phyloP scores from a whole-genome alignment of 2,329 filamentous ascomycete genomes.

The Cercospora sesami region DNA sequence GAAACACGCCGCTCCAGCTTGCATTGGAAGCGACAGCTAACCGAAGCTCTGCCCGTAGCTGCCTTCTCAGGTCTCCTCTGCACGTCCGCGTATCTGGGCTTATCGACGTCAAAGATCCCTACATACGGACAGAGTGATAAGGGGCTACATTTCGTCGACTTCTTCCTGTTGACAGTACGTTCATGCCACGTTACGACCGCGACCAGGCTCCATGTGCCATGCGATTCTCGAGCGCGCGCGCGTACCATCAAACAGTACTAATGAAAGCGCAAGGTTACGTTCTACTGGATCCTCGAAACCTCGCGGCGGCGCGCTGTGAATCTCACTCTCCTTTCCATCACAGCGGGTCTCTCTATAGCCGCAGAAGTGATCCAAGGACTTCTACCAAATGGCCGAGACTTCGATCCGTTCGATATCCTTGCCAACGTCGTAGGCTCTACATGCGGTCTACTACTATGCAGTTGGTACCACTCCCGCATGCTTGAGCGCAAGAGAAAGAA shows the following conservation, averaged over 20 bases:
- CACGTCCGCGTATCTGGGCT: constrained; percentile 71
- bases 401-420: constrained; percentile 81
- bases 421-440: constrained; percentile 83
- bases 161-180: constrained; percentile 78
- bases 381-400: constrained; percentile 60
- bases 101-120: constrained; percentile 60
- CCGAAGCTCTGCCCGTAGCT: constrained; percentile 33
- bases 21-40: constrained; percentile 11
- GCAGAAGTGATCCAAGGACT: constrained; percentile 75
- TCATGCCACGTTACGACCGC: neutral
- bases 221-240: neutral
- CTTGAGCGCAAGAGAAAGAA: constrained; percentile 77
- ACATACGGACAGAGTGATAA: constrained; percentile 77
- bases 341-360: constrained; percentile 67
- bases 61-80: constrained; percentile 65
- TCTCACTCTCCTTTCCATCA: constrained; percentile 78
- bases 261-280: constrained; percentile 44
- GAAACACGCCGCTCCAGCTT: neutral
- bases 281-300: constrained; percentile 98
- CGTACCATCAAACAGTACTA: neutral
- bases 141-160: constrained; percentile 78
- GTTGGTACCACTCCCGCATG: constrained; percentile 95
- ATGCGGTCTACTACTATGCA: constrained; percentile 69
- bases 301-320: constrained; percentile 81
- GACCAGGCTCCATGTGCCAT: neutral